A percentile compares a stretch with the other conserved stretches of the same genome.
Conservation (phyloP, 176 grass and related monocot genomes). For the Eremochloa ophiuroides region DNA sequence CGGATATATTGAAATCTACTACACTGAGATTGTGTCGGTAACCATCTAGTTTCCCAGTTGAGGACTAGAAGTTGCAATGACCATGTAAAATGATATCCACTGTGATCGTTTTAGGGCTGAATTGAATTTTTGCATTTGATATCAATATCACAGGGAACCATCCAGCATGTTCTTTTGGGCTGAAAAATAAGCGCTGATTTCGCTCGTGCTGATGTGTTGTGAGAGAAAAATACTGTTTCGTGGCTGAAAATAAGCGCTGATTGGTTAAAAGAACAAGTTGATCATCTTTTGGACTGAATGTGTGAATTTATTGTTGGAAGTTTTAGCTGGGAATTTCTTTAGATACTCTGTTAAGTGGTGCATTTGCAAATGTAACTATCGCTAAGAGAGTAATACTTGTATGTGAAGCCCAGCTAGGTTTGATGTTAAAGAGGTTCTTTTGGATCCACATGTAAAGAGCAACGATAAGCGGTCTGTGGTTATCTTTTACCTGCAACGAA, state of each 20-base stretch:
- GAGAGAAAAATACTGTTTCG: too few relatives aligned
- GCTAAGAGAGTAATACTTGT: not conserved
- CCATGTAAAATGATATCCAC: slow-evolving; percentile 14
- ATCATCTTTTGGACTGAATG: not conserved
- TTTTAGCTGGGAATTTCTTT: not conserved
- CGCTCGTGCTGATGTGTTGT: too few relatives aligned
- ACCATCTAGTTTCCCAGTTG: not conserved
- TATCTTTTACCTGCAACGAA: not conserved
- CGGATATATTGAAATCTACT: not conserved
- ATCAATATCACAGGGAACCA: not conserved
- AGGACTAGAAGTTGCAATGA: not conserved
- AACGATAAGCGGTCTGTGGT: not conserved
- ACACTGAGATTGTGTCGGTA: slow-evolving; percentile 10
- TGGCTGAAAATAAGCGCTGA: too few relatives aligned
- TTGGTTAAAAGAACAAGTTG: too few relatives aligned
- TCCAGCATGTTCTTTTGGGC: too few relatives aligned
- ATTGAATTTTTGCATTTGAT: slow-evolving; percentile 23
- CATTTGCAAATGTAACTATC: not conserved
- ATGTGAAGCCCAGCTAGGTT: not conserved
- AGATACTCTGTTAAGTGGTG: not conserved
- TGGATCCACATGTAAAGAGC: not conserved
- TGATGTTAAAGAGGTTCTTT: not conserved
- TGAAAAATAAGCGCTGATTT: too few relatives aligned
- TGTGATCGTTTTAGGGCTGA: slow-evolving; percentile 6
- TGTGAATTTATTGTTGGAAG: not conserved